phyloP scores from a whole-genome alignment of 1,284 basidiomycete genomes.

The Heterobasidion parviporum region DNA sequence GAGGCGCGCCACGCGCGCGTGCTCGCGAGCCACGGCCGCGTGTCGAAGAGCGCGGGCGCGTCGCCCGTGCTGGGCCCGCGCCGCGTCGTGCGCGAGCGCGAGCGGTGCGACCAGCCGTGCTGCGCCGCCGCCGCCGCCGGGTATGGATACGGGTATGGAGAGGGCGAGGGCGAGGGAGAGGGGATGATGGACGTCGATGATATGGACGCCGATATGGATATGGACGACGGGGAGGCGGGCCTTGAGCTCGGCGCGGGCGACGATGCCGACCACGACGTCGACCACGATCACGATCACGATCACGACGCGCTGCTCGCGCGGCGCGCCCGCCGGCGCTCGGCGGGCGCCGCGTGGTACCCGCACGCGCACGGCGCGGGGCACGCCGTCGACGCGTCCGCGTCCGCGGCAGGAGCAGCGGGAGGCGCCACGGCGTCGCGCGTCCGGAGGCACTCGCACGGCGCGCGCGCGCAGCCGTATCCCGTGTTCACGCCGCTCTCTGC shows the following conservation, averaged over 20 bases:
- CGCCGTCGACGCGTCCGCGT: constrained; percentile 10
- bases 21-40: constrained; percentile 28
- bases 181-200: no score
- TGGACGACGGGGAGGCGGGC: no score
- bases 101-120: not conserved
- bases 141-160: not conserved
- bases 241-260: no score
- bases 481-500: not conserved
- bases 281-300: no score
- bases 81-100: constrained; percentile 20
- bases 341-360: constrained; percentile 2
- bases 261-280: no score
- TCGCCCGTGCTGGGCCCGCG: constrained; percentile 42
- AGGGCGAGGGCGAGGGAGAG: not conserved
- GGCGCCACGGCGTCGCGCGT: not conserved
- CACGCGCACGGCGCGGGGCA: constrained; percentile 20
- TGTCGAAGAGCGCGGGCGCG: constrained; percentile 57
- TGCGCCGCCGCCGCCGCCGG: not conserved
- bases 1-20: not conserved
- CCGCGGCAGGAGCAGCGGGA: not conserved
- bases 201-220: no score
- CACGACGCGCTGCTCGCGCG: no score
- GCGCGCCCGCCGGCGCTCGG: no score
- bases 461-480: no score
- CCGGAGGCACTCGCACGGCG: no score